Conservation (phyloP, 306 rosid species). For the Herpetospermum pedunculosum region DNA sequence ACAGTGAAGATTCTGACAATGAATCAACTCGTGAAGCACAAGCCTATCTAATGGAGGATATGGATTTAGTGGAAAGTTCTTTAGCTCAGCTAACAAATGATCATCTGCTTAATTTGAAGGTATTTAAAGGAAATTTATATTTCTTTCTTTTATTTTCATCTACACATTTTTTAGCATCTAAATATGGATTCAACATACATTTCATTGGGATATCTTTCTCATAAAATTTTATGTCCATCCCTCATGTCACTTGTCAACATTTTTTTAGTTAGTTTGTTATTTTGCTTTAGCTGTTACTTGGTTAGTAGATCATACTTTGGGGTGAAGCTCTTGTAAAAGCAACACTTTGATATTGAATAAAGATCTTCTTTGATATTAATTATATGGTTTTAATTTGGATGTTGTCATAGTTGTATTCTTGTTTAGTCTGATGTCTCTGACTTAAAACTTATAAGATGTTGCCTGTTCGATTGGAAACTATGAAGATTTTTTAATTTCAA, state of each 20-base stretch:
- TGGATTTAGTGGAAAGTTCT: conserved; percentile 53
- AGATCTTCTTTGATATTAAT: not conserved
- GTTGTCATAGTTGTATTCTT: not conserved
- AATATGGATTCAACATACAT: not conserved
- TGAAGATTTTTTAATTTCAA: not conserved
- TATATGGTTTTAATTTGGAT: not conserved
- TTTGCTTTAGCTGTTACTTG: not conserved
- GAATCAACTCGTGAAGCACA: conserved; percentile 29
- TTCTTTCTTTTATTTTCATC: not conserved
- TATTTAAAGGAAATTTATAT: conserved; percentile 15
- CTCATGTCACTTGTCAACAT: not conserved
- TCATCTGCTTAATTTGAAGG: conserved; percentile 54
- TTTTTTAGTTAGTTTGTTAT: not conserved
- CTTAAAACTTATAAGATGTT: not conserved
- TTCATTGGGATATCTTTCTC: not conserved
- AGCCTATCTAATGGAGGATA: conserved; percentile 49
- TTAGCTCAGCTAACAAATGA: conserved; percentile 47
- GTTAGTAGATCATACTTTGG: not conserved
- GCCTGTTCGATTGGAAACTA: no score
- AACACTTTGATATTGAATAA: not conserved
- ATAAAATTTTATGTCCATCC: not conserved
- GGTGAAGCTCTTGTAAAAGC: not conserved
- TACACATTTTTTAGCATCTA: not conserved
- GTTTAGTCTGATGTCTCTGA: not conserved
- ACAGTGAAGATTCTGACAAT: conserved; percentile 45